A percentile compares a stretch with the other conserved stretches of the same genome.
phyloP scores from a whole-genome alignment of 1,284 basidiomycete genomes.

The Somion occarium region DNA sequence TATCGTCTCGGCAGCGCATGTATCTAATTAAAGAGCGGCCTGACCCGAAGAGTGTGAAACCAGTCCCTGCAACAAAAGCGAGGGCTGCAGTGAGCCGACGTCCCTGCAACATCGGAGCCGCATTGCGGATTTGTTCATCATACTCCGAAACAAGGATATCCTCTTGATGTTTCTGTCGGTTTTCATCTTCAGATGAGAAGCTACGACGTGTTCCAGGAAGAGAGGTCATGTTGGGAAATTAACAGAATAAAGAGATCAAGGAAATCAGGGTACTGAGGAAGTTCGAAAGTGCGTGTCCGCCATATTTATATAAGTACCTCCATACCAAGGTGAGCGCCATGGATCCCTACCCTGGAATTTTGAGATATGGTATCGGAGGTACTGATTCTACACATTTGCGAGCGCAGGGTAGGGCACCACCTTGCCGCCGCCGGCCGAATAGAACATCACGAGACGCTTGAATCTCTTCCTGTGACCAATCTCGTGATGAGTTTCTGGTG shows the following conservation, averaged over 20 bases:
- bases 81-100: slow-evolving; percentile 38
- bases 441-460: not conserved
- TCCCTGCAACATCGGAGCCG: slow-evolving; percentile 35
- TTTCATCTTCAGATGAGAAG: slow-evolving; percentile 2
- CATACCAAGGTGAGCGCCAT: not conserved
- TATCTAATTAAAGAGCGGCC: too few relatives aligned
- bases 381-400: not conserved
- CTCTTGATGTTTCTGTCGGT: slow-evolving; percentile 5
- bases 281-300: too few relatives aligned
- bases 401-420: not conserved
- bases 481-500: too few relatives aligned
- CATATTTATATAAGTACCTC: not conserved
- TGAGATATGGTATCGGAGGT: not conserved
- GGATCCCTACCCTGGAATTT: not conserved
- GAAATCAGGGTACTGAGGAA: not conserved
- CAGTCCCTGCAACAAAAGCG: slow-evolving; percentile 49
- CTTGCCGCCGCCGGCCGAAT: not conserved
- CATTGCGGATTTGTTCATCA: slow-evolving; percentile 17
- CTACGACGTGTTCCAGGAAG: not conserved
- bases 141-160: slow-evolving; percentile 14
- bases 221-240: not conserved
- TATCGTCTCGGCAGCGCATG: too few relatives aligned
- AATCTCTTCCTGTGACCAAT: not conserved
- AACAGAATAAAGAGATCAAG: not conserved
- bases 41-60: slow-evolving; percentile 55